A percentile compares a stretch with the other conserved stretches of the same genome.
Conservation (phyloP, 2,329 filamentous ascomycete species). For the Ophiostoma quercus region DNA sequence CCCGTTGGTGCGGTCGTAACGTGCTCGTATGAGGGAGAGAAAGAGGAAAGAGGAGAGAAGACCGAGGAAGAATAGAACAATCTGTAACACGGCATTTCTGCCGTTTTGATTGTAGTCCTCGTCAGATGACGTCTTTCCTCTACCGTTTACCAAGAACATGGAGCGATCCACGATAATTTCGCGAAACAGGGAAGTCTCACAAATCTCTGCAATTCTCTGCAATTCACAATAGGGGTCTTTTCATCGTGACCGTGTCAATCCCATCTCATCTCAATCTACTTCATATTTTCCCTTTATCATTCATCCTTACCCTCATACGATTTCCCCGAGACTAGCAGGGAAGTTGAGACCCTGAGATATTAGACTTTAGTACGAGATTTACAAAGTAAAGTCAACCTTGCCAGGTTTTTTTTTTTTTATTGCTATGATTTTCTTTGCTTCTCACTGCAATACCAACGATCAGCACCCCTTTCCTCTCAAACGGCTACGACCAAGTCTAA, state of each 20-base stretch:
- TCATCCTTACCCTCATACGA: neutral
- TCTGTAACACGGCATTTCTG: constrained; percentile 4
- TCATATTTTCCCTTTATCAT: no score
- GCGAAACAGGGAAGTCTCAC: neutral
- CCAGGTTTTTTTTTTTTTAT: no score
- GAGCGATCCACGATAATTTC: neutral
- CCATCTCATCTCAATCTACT: neutral
- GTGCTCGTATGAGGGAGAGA: neutral
- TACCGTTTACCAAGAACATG: no score
- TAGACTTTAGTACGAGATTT: no score
- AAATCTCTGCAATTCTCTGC: no score
- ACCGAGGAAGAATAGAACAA: neutral
- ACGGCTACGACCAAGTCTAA: neutral
- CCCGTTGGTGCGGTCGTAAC: neutral
- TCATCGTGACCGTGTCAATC: neutral
- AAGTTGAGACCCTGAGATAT: neutral
- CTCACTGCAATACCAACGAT: no score
- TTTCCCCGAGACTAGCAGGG: neutral
- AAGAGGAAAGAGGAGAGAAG: neutral
- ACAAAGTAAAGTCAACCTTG: neutral
- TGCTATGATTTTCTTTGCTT: neutral
- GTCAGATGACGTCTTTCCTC: neutral
- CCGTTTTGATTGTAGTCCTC: no score
- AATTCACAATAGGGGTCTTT: neutral
- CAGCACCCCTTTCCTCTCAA: neutral